Conservation (phyloP, 2,329 filamentous ascomycete species). For the Monilinia polystroma region DNA sequence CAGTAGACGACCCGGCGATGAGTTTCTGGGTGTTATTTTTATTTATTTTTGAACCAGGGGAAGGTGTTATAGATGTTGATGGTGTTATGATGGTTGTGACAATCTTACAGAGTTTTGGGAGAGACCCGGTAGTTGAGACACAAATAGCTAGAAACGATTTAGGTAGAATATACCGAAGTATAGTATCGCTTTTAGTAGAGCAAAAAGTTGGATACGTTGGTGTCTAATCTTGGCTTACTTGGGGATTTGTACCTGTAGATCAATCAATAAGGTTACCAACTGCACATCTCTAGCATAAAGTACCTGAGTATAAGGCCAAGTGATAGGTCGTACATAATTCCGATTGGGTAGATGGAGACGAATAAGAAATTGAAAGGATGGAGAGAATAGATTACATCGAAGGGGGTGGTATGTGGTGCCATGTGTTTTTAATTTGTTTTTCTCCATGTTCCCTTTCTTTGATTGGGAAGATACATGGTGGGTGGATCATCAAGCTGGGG, state of each 20-base stretch:
- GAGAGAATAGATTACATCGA: background rate
- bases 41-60: background rate
- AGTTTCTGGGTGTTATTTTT: slow-evolving; percentile 12
- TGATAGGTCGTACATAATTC: background rate
- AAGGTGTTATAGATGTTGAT: too few species aligned
- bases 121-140: slow-evolving; percentile 11
- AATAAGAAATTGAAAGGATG: background rate
- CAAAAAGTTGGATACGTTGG: background rate
- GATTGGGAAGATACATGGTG: too few species aligned
- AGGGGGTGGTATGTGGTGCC: background rate
- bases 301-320: background rate
- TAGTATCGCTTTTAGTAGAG: background rate
- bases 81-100: background rate
- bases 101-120: slow-evolving; percentile 3
- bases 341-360: background rate
- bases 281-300: background rate
- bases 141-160: background rate
- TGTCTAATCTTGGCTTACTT: background rate
- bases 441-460: too few species aligned
- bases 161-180: background rate
- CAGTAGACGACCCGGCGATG: slow-evolving; percentile 14
- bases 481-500: too few species aligned
- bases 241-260: background rate
- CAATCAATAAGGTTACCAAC: background rate
- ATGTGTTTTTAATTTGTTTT: background rate